Conservation (phyloP, 768 basidiomycete species). For the Glaciozyma martinii region DNA sequence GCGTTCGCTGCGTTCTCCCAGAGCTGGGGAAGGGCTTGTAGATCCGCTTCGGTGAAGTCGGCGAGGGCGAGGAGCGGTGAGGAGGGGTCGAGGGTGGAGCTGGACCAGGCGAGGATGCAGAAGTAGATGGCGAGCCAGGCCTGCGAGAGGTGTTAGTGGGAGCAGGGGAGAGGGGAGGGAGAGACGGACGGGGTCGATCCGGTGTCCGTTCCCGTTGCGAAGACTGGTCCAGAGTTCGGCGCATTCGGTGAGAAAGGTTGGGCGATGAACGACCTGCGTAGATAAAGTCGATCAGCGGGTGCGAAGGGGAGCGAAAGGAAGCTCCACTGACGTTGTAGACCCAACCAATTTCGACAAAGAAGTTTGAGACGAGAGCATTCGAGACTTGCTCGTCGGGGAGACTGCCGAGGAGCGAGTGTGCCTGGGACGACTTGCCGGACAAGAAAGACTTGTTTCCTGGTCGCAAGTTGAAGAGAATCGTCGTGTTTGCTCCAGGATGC, state of each 20-base stretch:
- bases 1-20: not conserved
- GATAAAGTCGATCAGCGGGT: not conserved
- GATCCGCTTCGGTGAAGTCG: conserved; percentile 1
- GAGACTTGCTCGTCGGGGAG: not conserved
- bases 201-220: conserved; percentile 5
- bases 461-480: not conserved
- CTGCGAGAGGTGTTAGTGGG: not conserved
- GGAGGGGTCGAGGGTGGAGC: conserved; percentile 11
- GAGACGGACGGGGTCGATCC: conserved; percentile 23
- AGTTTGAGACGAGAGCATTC: not conserved
- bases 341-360: not conserved
- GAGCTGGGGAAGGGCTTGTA: conserved; percentile 2
- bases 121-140: not conserved
- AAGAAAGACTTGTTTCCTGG: not conserved
- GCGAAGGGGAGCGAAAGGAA: not conserved
- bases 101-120: not conserved
- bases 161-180: conserved; percentile 1
- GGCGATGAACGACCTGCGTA: not conserved
- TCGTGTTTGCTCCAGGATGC: not conserved
- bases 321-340: not conserved
- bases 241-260: conserved; percentile 23
- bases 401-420: not conserved
- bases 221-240: conserved; percentile 11
- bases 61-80: conserved; percentile 13
- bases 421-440: not conserved